Evolutionary conservation across 345 rosid species (phyloP), one percentile per base, ranked within the genome.

Genomic region (Viola odorata): DNA sequence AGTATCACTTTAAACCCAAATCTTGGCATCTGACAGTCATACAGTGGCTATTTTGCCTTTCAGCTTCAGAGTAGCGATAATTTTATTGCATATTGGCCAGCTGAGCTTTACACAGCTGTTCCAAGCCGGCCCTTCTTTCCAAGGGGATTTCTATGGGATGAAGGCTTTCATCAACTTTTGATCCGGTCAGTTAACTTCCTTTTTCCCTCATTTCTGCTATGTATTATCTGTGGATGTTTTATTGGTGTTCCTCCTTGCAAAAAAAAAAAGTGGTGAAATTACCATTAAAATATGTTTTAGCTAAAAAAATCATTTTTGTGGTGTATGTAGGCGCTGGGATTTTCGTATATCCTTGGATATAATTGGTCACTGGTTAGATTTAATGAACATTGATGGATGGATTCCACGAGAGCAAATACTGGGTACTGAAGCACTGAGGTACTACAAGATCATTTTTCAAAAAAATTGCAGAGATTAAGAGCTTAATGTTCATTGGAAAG

Each of bases 111-210:
- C 77, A 84, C 97, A 5, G 95, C 99, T 50, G 97, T 94, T 70
- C 99, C 99, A 45, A 86, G 97, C 77, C 78, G 99, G 55, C 90
- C 97, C 2, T 70, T 80, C 61, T 90, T 94, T 65, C 96, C 97
- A 0, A 81, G 99, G 75, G 96, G 97, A 50, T 94, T 94, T 69
- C 68, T 86, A n/a, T 94, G 97, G 97, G 96, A 94, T 75, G 99
- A 94, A 94, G 99, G 97, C 58, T 94, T 90, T 65, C 96, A 90
- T 84, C 99, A 90, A 63, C 37, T 94, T 63, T 60, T 86, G 72
- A 81, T 94, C 77, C 77, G 97, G 97, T 94, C 60, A 17, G 96
- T 78, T 71, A 40, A 56, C 44, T 65, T 7, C 23, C 52, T 62
- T 57, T 62, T 13, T 3, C 8, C n/a, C 41, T 66, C 62, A 64